Evolutionary conservation across 2,329 filamentous ascomycete genomes (phyloP), one percentile per base, ranked within the genome.

Genomic region (Aspergillus phoenicis): DNA sequence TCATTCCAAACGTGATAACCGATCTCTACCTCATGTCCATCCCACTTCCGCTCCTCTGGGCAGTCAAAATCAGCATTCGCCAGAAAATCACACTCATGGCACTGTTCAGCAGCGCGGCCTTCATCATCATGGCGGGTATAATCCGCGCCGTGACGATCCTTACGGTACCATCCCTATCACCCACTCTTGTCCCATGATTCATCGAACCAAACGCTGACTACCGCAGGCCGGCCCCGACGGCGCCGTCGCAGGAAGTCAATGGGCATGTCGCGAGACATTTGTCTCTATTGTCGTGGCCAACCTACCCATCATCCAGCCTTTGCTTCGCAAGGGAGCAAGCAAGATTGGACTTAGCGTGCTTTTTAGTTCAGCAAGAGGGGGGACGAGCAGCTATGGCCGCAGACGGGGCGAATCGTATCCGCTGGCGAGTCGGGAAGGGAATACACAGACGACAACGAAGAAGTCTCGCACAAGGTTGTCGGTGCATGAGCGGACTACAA

Each of bases 21-120:
- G 85, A 87, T 63, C 49, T 85, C 1, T 87, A 86, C 61, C 76
- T 87, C 13, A 80, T 87, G 58, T 79, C 79, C 20, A 86, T 87
- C 24, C 84, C 84, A 0, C 73, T 87, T 3, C 84, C 84, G 38
- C 80, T 87, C 71, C 73, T 87, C 2, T 85, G 81, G 82, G 75
- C 74, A 17, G 80, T 84, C 0, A 79, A 78, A 0, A 75, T 87
- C 15, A 72, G 72, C 6, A 69, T 78, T 0, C 69, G 74, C 8
- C 82, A 81, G 63, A 87, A 87, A 62, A 64, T 82, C 0, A 78
- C 80, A 0, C 72, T 86, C 0, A 75, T 84, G 26, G 65, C 82
- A 2, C 75, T 87, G 3, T 86, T 86, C 66, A 80, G 80, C 22
- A 83, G 83, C 8, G 84, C 82, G 15, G 64, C 80, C 17, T 85